Conservation (phyloP, 2,329 filamentous ascomycete genomes). For the Aspergillus thermomutatus region DNA sequence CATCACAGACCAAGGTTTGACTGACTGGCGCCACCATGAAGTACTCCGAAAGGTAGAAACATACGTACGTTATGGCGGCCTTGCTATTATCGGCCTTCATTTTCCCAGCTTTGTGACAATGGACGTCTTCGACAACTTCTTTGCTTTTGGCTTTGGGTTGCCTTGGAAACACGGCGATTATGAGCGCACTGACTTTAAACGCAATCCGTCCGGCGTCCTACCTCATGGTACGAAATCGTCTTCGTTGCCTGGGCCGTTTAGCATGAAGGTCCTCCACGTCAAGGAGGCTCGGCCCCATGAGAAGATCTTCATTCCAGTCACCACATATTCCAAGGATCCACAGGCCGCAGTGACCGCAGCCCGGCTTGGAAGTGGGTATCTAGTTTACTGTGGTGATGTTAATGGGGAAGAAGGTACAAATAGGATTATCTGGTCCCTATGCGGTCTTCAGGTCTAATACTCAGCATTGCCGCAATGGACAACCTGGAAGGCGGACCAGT, state of each 20-base stretch:
- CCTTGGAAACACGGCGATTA: conserved; percentile 9
- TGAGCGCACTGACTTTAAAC: conserved; percentile 3
- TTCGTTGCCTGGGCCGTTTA: conserved; percentile 19
- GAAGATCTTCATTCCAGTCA: conserved; percentile 22
- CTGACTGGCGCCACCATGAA: neutral
- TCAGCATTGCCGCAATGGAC: no score
- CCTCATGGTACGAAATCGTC: neutral
- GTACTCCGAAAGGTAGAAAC: neutral
- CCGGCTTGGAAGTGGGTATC: no score
- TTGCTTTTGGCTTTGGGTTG: conserved; percentile 3
- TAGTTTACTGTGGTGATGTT: no score
- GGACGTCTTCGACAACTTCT: no score
- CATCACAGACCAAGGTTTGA: conserved; percentile 9
- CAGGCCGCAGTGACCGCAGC: no score
- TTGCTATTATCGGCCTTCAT: conserved; percentile 3
- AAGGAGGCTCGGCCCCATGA: conserved; percentile 19
- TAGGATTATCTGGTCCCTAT: no score
- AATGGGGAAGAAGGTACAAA: no score
- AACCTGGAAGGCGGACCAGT: no score
- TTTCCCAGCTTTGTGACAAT: neutral
- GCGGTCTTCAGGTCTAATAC: no score
- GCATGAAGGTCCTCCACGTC: conserved; percentile 30
- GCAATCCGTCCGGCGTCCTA: conserved; percentile 4
- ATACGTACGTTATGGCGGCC: conserved; percentile 2
- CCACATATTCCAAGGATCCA: no score